Evolutionary conservation across 2,329 filamentous ascomycete genomes (phyloP).

Genomic region (Talaromyces sp.): DNA sequence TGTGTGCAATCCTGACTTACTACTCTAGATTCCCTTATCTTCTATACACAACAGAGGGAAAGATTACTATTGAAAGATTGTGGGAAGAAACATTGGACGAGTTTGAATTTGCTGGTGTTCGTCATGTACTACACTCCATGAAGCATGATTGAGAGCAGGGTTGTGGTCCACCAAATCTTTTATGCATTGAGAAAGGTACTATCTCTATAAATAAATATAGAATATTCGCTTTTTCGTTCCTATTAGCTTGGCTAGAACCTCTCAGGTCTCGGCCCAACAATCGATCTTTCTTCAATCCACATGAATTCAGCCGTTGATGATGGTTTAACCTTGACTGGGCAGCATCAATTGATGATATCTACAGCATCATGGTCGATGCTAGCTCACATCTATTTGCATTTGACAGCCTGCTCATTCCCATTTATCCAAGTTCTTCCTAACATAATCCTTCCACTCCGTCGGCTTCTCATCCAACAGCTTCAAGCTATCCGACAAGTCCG

Average conservation of each 20-base stretch:
- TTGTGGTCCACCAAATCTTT: too few species aligned
- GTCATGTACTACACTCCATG: too few species aligned
- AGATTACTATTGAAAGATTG: background rate
- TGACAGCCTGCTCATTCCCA: too few species aligned
- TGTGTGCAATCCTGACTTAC: background rate
- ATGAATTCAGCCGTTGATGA: background rate
- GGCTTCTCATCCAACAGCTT: conserved; percentile 24
- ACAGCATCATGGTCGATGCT: too few species aligned
- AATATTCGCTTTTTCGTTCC: too few species aligned
- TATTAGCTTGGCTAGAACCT: conserved; percentile 1
- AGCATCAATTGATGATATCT: background rate
- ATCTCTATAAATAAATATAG: too few species aligned
- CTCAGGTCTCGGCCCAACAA: background rate
- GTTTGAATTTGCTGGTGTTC: background rate
- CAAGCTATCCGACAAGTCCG: conserved; percentile 22
- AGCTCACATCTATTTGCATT: too few species aligned
- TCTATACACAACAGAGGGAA: background rate
- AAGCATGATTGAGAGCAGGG: too few species aligned
- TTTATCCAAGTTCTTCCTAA: background rate
- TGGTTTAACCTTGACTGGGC: background rate
- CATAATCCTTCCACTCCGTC: conserved; percentile 24
- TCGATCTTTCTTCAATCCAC: background rate
- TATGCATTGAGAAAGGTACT: background rate
- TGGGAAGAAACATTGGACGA: background rate
- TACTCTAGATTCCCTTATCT: background rate